These are phyloP conservation scores for Aspergillus piperis DNA, from an alignment of 2,329 filamentous ascomycete genomes.

Conservation along the genomic window DNA sequence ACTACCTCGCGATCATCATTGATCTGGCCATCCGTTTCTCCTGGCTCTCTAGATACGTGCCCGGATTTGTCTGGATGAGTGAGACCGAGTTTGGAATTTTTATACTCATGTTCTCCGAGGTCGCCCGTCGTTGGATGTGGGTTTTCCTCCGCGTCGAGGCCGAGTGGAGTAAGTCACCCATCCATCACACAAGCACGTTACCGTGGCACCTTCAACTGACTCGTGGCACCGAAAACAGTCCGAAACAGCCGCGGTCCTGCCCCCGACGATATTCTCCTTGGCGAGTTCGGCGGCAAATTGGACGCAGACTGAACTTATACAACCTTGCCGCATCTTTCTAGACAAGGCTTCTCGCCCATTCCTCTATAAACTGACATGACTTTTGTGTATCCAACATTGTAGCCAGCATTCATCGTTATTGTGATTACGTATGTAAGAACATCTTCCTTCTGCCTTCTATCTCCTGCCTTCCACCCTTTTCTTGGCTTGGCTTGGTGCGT, in stretches of 20 bases:
- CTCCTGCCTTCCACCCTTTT: neutral
- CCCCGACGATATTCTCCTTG: constrained; percentile 72
- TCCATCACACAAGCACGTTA: constrained; percentile 1
- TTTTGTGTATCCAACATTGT: constrained; percentile 26
- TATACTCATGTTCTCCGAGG: constrained; percentile 80
- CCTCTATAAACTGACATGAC: constrained; percentile 20
- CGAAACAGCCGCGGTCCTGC: constrained; percentile 57
- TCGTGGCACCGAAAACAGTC: constrained; percentile 37
- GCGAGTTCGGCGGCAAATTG: constrained; percentile 68
- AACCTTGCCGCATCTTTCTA: neutral
- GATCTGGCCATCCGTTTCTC: constrained; percentile 84
- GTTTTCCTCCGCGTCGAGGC: constrained; percentile 94
- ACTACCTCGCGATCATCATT: constrained; percentile 77
- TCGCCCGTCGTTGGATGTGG: constrained; percentile 91
- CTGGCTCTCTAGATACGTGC: constrained; percentile 85
- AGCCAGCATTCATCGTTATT: constrained; percentile 20
- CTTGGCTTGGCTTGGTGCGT: neutral
- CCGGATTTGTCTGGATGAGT: constrained; percentile 77
- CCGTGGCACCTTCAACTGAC: constrained; percentile 18
- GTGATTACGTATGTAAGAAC: constrained; percentile 6
- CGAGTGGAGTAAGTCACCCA: constrained; percentile 70
- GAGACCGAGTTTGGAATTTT: constrained; percentile 90
- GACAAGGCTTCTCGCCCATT: neutral
- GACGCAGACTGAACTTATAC: constrained; percentile 55
- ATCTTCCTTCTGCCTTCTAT: neutral